Evolutionary conservation across 2,329 filamentous ascomycete genomes (phyloP), one percentile per base, ranked within the genome.

Genomic region (Penicillium digitatum): DNA sequence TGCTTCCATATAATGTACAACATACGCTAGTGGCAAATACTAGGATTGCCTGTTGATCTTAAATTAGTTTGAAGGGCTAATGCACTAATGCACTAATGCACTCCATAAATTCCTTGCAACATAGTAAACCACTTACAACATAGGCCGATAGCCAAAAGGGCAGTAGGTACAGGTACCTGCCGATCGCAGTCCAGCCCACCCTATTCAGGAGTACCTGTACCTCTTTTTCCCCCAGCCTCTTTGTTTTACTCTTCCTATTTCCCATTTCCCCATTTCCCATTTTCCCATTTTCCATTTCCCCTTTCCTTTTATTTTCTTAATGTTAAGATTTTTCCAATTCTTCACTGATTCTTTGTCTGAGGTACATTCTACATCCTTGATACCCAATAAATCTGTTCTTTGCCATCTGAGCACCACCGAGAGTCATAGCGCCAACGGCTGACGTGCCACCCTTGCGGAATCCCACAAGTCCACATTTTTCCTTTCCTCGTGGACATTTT

Each of bases 141-240:
- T 49, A 24, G n/a, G 8, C 26, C 35, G 35, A 42, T 5, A 27
- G 3, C 9, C 9, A 27, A 27, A 27, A 27, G 6, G 26, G 26
- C 26, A 27, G 26, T 18, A 37, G 18, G 26, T 27, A 24, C 34
- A 26, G 24, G 43, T 51, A 55, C 52, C 52, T 51, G 52, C 11
- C 47, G 52, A 55, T 51, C 52, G 22, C 5, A 45, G 37, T 9
- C 16, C 27, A 40, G 22, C 10, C 26, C 48, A 27, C 50, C 11
- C 27, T 29, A 18, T 24, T 18, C 26, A 22, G 24, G 31, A 38
- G 54, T 56, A 52, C 42, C 48, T 27, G 45, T 50, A 54, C 52
- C 52, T 54, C 43, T 31, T 53, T 56, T 53, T 38, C 46, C 57
- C 50, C 52, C 55, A 61, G 53, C 52, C 56, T 48, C 65, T 57